These are phyloP conservation scores for Venturiaceae sp. DNA, from an alignment of 2,329 filamentous ascomycete genomes.

Conservation along the genomic window DNA sequence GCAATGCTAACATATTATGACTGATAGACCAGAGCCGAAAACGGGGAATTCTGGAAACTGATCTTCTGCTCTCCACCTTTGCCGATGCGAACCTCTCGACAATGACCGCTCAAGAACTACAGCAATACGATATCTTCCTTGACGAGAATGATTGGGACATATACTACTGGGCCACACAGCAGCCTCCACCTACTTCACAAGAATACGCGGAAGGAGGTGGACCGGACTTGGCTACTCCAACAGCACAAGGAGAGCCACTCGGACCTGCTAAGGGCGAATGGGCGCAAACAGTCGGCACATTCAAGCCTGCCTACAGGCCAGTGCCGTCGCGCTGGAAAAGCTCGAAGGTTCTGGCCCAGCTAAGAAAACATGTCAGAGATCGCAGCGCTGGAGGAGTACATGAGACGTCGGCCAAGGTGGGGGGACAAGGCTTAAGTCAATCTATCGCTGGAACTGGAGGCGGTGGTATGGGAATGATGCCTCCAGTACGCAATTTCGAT, in stretches of 20 bases:
- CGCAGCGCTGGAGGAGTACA: constrained; percentile 52
- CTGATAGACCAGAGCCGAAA: constrained; percentile 85
- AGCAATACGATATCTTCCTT: constrained; percentile 83
- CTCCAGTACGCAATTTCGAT: constrained; percentile 38
- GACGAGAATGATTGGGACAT: constrained; percentile 99
- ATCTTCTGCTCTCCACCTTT: constrained; percentile 93
- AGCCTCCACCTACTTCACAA: constrained; percentile 50
- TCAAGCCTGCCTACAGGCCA: constrained; percentile 86
- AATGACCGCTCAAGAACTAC: constrained; percentile 66
- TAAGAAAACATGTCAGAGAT: constrained; percentile 71
- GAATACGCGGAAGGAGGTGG: constrained; percentile 45
- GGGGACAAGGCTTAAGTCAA: constrained; percentile 21
- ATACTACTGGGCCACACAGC: constrained; percentile 98
- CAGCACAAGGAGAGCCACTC: constrained; percentile 29
- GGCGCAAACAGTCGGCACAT: constrained; percentile 92
- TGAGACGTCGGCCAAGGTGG: constrained; percentile 22
- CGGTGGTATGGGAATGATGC: constrained; percentile 40
- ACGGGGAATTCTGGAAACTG: constrained; percentile 88
- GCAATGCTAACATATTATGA: neutral
- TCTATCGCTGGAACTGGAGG: constrained; percentile 23
- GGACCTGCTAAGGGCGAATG: constrained; percentile 61
- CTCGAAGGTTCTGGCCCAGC: constrained; percentile 65
- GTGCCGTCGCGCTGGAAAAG: constrained; percentile 79
- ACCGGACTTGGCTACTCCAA: constrained; percentile 30
- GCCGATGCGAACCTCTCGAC: constrained; percentile 65